Evolutionary conservation across 2,329 filamentous ascomycete genomes (phyloP).

Genomic region (Magnaporthiopsis rhizophila): DNA sequence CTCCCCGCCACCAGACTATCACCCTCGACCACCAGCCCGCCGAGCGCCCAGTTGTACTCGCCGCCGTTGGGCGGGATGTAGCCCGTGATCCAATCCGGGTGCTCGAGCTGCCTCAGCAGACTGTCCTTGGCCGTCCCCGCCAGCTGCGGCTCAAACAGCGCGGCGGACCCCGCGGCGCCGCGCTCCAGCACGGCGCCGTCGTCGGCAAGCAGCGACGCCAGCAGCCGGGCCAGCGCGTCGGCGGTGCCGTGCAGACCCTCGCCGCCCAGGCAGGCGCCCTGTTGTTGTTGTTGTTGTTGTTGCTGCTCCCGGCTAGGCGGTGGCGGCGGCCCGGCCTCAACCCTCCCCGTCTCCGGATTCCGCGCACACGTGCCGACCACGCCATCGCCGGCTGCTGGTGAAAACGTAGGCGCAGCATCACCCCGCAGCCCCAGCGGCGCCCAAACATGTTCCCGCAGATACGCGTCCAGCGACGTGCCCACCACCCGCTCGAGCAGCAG

Average conservation of each 20-base stretch:
- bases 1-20: slow-evolving; percentile 25
- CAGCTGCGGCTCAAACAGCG: slow-evolving; percentile 41
- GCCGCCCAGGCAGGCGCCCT: slow-evolving; percentile 33
- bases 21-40: slow-evolving; percentile 32
- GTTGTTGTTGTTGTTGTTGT: slow-evolving; percentile 25
- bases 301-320: slow-evolving; percentile 19
- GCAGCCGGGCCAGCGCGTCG: slow-evolving; percentile 33
- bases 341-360: slow-evolving; percentile 9
- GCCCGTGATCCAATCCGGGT: slow-evolving; percentile 20
- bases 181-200: slow-evolving; percentile 38
- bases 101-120: slow-evolving; percentile 20
- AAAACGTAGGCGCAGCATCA: neutral
- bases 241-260: slow-evolving; percentile 27
- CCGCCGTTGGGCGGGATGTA: slow-evolving; percentile 21
- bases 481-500: slow-evolving; percentile 9
- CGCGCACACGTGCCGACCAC: slow-evolving; percentile 15
- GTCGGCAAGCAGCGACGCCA: slow-evolving; percentile 37
- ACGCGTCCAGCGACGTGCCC: slow-evolving; percentile 10
- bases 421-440: slow-evolving; percentile 12
- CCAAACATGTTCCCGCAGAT: slow-evolving; percentile 11
- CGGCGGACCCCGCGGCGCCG: slow-evolving; percentile 25
- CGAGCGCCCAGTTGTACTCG: slow-evolving; percentile 32
- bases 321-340: slow-evolving; percentile 6
- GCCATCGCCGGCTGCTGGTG: neutral
- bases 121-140: slow-evolving; percentile 12